Conservation (phyloP, 495 filamentous ascomycete genomes). For the Tetracladium marchalianum region DNA sequence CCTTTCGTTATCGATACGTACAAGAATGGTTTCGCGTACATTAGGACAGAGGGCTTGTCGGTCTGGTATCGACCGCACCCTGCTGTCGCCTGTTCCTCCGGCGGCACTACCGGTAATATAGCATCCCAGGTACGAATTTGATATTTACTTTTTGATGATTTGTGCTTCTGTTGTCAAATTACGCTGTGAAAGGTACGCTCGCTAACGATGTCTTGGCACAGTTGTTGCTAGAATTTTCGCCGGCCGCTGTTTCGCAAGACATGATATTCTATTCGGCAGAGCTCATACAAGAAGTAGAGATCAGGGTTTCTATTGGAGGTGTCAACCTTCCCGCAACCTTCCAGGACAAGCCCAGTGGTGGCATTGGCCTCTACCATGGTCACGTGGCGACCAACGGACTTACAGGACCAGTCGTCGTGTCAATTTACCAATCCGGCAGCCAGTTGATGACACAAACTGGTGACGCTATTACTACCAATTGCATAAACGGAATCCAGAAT, state of each 20-base stretch:
- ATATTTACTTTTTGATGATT: no score
- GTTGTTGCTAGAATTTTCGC: background rate
- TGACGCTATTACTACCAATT: no score
- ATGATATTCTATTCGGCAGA: background rate
- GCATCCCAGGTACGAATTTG: background rate
- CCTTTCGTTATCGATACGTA: slow-evolving; percentile 44
- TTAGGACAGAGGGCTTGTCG: background rate
- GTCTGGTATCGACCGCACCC: background rate
- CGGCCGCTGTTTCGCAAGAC: background rate
- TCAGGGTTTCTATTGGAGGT: no score
- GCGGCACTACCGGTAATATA: background rate
- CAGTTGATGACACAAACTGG: no score
- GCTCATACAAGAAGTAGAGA: no score
- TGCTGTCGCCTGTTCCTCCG: background rate
- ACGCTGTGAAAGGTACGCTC: no score
- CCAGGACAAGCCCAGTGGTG: background rate
- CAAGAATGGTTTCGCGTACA: slow-evolving; percentile 19
- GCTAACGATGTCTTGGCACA: no score
- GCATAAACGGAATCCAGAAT: no score
- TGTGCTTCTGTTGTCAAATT: no score
- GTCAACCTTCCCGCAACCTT: background rate
- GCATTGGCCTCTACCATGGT: background rate
- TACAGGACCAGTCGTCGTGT: background rate
- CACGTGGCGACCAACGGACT: background rate
- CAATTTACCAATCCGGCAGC: no score